Percentiles rank a stretch among this genome's conserved stretches.
phyloP scores from a whole-genome alignment of 768 basidiomycete genomes.

The Paxillus rubicundulus region DNA sequence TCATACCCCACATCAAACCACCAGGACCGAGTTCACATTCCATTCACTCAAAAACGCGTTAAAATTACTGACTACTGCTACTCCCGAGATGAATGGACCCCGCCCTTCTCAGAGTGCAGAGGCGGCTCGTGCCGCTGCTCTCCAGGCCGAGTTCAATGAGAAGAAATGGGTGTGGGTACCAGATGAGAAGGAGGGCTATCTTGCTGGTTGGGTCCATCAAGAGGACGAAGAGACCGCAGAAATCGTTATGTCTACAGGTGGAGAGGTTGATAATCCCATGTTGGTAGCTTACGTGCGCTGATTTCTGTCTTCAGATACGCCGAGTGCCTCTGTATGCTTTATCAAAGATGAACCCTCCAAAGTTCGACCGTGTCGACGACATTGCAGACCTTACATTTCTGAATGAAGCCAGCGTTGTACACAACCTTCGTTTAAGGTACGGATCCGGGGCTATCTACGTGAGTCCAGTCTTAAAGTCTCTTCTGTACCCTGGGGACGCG shows the following conservation, averaged over 20 bases:
- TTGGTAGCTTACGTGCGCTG: neutral
- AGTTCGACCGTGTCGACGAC: slow-evolving; percentile 96
- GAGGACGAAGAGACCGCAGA: slow-evolving; percentile 83
- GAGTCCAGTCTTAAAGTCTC: slow-evolving; percentile 31
- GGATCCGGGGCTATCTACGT: slow-evolving; percentile 92
- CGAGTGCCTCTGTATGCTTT: slow-evolving; percentile 75
- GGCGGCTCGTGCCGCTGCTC: slow-evolving; percentile 79
- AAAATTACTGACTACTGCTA: slow-evolving; percentile 1
- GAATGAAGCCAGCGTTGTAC: slow-evolving; percentile 98
- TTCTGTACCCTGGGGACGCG: neutral
- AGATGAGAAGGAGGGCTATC: slow-evolving; percentile 88
- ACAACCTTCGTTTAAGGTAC: slow-evolving; percentile 91
- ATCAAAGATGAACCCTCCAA: slow-evolving; percentile 97
- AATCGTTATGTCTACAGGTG: slow-evolving; percentile 79
- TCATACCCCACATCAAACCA: slow-evolving; percentile 5
- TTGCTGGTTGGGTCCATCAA: slow-evolving; percentile 89
- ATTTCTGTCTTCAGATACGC: slow-evolving; percentile 44
- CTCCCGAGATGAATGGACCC: slow-evolving; percentile 44
- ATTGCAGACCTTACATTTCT: slow-evolving; percentile 97
- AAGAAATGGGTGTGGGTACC: slow-evolving; percentile 99
- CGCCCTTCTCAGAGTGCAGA: slow-evolving; percentile 57
- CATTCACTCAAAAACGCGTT: slow-evolving; percentile 13
- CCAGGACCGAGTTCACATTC: neutral
- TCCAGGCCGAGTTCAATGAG: slow-evolving; percentile 95
- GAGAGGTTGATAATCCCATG: slow-evolving; percentile 55